A percentile compares a stretch with the other conserved stretches of the same genome.
phyloP scores from a whole-genome alignment of 2,329 filamentous ascomycete species.

The Lasiodiplodia citricola region DNA sequence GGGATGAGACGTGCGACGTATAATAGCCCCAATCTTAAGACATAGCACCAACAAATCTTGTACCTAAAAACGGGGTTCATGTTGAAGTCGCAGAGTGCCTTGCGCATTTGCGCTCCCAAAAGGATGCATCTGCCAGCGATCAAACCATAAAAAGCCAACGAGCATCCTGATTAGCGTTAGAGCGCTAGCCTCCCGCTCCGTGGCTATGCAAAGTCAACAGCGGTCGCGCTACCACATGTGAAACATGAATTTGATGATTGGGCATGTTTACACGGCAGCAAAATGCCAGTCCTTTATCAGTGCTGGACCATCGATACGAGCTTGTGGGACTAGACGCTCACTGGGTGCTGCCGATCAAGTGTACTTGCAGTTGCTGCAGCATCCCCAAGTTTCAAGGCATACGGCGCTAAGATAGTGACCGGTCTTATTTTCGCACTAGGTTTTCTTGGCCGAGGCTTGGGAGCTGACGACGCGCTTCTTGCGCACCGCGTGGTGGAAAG shows the following conservation, averaged over 20 bases:
- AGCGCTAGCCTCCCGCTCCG: background rate
- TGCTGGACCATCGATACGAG: background rate
- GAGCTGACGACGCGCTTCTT: background rate
- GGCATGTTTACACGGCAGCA: background rate
- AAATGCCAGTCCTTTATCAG: background rate
- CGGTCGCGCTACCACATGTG: background rate
- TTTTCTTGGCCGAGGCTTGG: background rate
- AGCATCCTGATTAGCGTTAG: background rate
- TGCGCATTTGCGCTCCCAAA: background rate
- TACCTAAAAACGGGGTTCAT: background rate
- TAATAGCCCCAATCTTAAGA: no score
- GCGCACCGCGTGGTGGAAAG: no score
- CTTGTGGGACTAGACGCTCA: background rate
- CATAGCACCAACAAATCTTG: background rate
- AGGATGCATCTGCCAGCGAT: background rate
- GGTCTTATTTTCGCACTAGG: background rate
- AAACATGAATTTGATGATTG: background rate
- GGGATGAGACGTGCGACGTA: no score
- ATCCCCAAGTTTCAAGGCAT: background rate
- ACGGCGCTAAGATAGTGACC: background rate
- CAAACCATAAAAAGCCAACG: background rate
- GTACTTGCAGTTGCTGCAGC: background rate
- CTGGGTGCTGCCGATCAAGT: background rate
- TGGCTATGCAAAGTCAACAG: conserved; percentile 1
- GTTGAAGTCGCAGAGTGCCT: background rate